Base-by-base conservation (phyloP, 2,329 filamentous ascomycete species). In the Diaporthe sp. region DNA sequence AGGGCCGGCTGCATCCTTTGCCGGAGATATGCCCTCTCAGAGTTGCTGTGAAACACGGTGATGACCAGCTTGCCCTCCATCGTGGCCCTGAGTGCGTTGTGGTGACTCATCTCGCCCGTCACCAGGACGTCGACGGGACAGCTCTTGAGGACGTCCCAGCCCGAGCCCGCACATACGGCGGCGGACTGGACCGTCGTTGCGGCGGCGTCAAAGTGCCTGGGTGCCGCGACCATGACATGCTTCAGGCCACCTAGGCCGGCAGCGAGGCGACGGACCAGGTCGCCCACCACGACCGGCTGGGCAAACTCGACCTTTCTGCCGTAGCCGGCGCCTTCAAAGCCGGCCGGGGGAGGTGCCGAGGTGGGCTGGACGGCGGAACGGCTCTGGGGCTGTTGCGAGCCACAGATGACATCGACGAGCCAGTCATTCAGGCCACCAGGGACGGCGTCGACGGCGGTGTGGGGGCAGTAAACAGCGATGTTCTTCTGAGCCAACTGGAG, bases 391-490 rank as follows among this genome's bases (percentile, higher is more conserved):
- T 77, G 76, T 73, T 63, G 53, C 80, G 78, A 79, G 13, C 91
- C 92, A 2, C 93, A 92, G 28, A 98, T 91, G 67, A 97, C 93
- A 81, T 97, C 94, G 76, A 95, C 95, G 13, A 99, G 92, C 96
- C 96, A 99, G 83, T 98, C 95, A 82, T 96, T 97, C 79, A 99
- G 91, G 5, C 97, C 97, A 25, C 92, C 91, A 0, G 92, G 91
- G 0, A 94, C 94, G 53, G 95, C 95, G 84, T 99, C 97, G 58
- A 98, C 92, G 20, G 97, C 96, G 0, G 97, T 99, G 85, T 99
- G 97, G 0, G 97, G 97, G 78, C 94, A 95, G 87, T 98, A 99
- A 74, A 99, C 95, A 78, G 95, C 97, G 80, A 99, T 95, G 49
- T 96, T 96, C 83, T 94, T 92, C 78, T 94, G 94, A 63, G 93